Percentiles rank a stretch among this genome's conserved stretches.
Evolutionary conservation across 2,329 filamentous ascomycete genomes (phyloP).

Genomic region (Epichloe bromicola): DNA sequence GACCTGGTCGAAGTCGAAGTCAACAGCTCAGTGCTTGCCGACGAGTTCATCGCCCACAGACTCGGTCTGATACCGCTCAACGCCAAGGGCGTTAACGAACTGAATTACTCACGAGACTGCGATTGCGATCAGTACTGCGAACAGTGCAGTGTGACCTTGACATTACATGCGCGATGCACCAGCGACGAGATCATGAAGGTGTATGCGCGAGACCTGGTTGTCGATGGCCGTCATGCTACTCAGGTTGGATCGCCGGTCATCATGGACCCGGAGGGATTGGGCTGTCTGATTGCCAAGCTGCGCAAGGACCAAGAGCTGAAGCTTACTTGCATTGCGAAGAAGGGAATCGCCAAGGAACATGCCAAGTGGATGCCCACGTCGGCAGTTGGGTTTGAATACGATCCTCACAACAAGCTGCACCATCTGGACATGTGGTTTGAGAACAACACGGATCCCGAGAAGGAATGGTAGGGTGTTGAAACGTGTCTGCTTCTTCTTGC

Average conservation of each 20-base stretch:
- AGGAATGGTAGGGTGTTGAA: slow-evolving; percentile 60
- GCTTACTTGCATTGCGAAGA: slow-evolving; percentile 88
- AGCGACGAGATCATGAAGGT: slow-evolving; percentile 85
- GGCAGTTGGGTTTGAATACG: slow-evolving; percentile 93
- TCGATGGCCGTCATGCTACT: slow-evolving; percentile 56
- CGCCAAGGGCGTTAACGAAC: slow-evolving; percentile 67
- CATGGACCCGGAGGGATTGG: slow-evolving; percentile 67
- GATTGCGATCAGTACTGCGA: slow-evolving; percentile 95
- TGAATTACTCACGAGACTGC: slow-evolving; percentile 86
- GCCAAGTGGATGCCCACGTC: slow-evolving; percentile 93
- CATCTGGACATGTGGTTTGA: slow-evolving; percentile 96
- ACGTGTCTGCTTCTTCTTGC: not conserved
- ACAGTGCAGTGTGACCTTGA: slow-evolving; percentile 74
- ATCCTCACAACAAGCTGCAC: slow-evolving; percentile 88
- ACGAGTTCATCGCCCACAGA: slow-evolving; percentile 90
- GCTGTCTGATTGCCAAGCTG: slow-evolving; percentile 80
- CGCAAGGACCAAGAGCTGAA: slow-evolving; percentile 80
- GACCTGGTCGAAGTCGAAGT: slow-evolving; percentile 85
- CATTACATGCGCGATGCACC: slow-evolving; percentile 74
- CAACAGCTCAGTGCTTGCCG: slow-evolving; percentile 91
- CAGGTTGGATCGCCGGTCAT: slow-evolving; percentile 74
- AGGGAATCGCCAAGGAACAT: slow-evolving; percentile 97
- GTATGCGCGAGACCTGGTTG: slow-evolving; percentile 77
- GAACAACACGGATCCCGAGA: slow-evolving; percentile 51
- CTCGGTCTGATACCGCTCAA: slow-evolving; percentile 81